Conservation (phyloP, 148 eudicot species). For the Rhododendron ovatum region DNA sequence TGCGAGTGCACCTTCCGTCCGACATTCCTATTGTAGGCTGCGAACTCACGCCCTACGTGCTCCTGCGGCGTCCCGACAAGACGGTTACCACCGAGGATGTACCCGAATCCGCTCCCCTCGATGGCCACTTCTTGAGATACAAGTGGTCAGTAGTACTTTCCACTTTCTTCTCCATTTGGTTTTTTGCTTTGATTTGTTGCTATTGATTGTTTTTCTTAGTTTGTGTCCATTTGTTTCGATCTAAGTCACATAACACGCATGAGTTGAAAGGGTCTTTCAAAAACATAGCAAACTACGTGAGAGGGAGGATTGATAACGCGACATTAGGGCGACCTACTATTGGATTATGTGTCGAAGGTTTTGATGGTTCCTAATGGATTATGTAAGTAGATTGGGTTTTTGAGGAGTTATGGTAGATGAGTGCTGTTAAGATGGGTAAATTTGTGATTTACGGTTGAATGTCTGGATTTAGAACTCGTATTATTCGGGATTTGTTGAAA, state of each 20-base stretch:
- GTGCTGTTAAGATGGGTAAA: background rate
- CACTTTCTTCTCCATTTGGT: background rate
- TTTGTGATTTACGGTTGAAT: background rate
- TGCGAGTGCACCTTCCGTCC: conserved; percentile 88
- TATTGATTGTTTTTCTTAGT: background rate
- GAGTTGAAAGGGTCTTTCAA: background rate
- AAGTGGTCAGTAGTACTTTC: conserved; percentile 45
- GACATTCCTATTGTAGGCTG: conserved; percentile 97
- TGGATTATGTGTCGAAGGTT: background rate
- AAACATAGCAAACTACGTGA: background rate
- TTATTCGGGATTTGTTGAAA: background rate
- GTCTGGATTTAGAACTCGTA: background rate
- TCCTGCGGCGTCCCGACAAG: conserved; percentile 67
- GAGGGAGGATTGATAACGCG: background rate
- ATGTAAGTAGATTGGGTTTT: background rate
- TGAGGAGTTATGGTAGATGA: background rate
- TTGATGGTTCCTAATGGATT: background rate
- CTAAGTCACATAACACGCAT: background rate
- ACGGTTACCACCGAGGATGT: conserved; percentile 64
- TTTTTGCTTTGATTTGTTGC: background rate
- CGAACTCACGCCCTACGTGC: conserved; percentile 88
- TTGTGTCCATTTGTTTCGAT: background rate
- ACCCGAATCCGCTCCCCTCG: conserved; percentile 63
- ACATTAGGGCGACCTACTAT: background rate
- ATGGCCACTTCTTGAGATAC: conserved; percentile 84